phyloP scores from a whole-genome alignment of 2,329 filamentous ascomycete species.

The Fusarium guadeloupense region DNA sequence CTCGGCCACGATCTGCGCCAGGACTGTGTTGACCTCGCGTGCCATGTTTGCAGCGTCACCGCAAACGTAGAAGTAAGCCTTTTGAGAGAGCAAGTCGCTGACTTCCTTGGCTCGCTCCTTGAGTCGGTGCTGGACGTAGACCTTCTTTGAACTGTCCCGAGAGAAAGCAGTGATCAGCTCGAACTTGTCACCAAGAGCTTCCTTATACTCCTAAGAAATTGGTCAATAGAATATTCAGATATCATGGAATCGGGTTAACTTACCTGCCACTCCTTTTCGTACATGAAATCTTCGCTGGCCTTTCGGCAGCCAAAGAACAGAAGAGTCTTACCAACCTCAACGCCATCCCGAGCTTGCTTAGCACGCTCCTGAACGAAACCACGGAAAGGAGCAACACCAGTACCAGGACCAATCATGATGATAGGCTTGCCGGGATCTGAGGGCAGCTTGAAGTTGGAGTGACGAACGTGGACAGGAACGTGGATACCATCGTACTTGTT shows the following conservation, averaged over 20 bases:
- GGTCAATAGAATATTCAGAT: constrained; percentile 25
- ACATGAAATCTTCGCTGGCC: constrained; percentile 88
- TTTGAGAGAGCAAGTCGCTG: constrained; percentile 84
- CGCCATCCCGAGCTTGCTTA: constrained; percentile 80
- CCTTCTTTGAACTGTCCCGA: constrained; percentile 85
- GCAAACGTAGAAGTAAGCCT: constrained; percentile 97
- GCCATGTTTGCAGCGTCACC: constrained; percentile 98
- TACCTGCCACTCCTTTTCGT: constrained; percentile 92
- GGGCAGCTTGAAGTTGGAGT: constrained; percentile 99
- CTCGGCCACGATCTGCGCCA: constrained; percentile 86
- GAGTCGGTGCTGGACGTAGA: constrained; percentile 95
- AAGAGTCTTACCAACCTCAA: constrained; percentile 85
- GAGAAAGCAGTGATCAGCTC: constrained; percentile 95
- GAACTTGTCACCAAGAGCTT: constrained; percentile 86
- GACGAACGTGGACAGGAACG: constrained; percentile 92
- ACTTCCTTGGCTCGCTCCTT: constrained; percentile 84
- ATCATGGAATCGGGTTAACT: constrained; percentile 48
- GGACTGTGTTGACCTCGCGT: constrained; percentile 87
- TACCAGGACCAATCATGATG: constrained; percentile 96
- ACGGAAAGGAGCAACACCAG: constrained; percentile 95
- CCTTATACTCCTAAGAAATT: constrained; percentile 76
- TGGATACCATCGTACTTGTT: constrained; percentile 98
- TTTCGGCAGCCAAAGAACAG: constrained; percentile 97
- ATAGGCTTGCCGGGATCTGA: constrained; percentile 93
- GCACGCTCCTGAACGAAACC: constrained; percentile 95